Evolutionary conservation across 306 rosid genomes (phyloP).

Genomic region (Ormosia emarginata): DNA sequence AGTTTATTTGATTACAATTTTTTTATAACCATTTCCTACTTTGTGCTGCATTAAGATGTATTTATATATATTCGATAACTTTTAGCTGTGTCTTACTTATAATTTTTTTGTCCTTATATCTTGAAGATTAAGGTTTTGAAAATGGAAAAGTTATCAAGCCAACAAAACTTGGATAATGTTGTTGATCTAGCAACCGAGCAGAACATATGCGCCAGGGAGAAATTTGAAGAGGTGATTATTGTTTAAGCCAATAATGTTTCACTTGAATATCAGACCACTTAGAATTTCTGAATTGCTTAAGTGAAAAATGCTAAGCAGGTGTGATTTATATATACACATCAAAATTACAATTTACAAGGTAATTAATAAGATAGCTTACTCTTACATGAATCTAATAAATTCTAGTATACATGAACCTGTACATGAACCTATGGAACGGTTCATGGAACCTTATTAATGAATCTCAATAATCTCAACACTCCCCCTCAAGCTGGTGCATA

Average conservation of each 20-base stretch:
- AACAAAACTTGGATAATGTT: constrained; percentile 64
- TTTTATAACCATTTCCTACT: constrained; percentile 8
- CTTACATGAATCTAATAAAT: no score
- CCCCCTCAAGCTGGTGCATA: no score
- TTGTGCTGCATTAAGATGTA: constrained; percentile 20
- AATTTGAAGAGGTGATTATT: constrained; percentile 64
- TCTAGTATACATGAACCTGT: no score
- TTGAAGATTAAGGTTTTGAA: constrained; percentile 76
- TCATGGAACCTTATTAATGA: no score
- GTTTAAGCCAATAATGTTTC: constrained; percentile 16
- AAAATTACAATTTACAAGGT: no score
- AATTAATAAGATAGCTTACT: no score
- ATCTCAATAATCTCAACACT: no score
- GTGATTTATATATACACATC: no score
- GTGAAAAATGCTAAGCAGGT: no score
- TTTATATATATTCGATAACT: background rate
- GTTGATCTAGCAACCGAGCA: constrained; percentile 78
- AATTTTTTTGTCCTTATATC: background rate
- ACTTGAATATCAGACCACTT: no score
- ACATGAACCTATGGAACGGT: no score
- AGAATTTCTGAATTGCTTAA: no score
- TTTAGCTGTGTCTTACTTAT: background rate
- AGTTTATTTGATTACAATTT: background rate
- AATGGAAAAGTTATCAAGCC: constrained; percentile 75
- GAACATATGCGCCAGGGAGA: constrained; percentile 56